Base-by-base conservation (phyloP, 2,329 filamentous ascomycete species). In the Exophiala spinifera region DNA sequence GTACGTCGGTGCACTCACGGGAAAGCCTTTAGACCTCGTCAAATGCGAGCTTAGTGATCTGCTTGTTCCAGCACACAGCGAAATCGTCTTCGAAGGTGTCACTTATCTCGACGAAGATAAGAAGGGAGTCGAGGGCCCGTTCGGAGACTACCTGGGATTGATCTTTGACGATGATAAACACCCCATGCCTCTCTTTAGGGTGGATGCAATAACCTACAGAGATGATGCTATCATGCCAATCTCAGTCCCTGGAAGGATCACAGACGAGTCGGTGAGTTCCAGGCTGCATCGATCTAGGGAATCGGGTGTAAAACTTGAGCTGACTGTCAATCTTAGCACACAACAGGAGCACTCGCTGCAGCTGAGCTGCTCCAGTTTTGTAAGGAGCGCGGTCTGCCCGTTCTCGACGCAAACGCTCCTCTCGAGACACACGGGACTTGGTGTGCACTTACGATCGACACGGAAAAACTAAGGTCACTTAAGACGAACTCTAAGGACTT, bases 391-490 rank as follows among this genome's bases (percentile, higher is more conserved):
- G 68, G 65, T 1, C 65, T 80, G 1, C 77, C 77, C 0, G 67
- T 80, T 48, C 72, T 61, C 3, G 72, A 78, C 11, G 70, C 71
- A 1, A 76, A 72, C 56, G 58, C 75, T 0, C 75, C 74, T 0
- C 74, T 77, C 46, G 74, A 77, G 54, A 69, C 74, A 0, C 74
- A 77, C 52, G 76, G 74, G 0, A 79, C 72, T 0, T 80, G 78
- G 77, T 69, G 70, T 0, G 76, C 68, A 0, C 60, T 86, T 62
- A 76, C 83, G 54, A 76, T 84, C 19, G 82, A 86, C 63, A 73
- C 86, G 7, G 77, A 78, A 25, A 73, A 31, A 10, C 28, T 31
- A 31, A 6, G 28, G 10, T 31, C 76, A 7, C 76, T 83, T 74
- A 77, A 82, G 42, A 78, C 76, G 14, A 79, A 65, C 0, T 50